Evolutionary conservation across 768 basidiomycete species (phyloP), one percentile per base, ranked within the genome.

Genomic region (Cantharellus anzutake): DNA sequence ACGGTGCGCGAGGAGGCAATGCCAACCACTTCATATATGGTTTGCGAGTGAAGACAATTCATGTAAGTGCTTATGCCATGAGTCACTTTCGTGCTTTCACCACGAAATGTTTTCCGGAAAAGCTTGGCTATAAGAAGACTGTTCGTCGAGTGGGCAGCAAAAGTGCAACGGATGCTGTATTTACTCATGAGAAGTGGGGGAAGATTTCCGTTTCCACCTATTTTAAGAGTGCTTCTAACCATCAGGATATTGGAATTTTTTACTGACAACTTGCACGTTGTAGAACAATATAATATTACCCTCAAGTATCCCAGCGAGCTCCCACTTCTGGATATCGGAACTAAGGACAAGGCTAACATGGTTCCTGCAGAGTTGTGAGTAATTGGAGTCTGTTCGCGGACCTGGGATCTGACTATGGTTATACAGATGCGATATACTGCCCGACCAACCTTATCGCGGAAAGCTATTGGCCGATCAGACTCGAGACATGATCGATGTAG

Each of bases 391-490:
- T 55, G 52, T 7, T 7, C 38, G 35, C 29, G 11, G 52, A 14
- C 52, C 52, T 11, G 52, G 20, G 20, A 11, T 11, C 35, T 1
- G 35, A 55, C 7, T 11, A 55, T 55, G 11, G 44, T 11, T 55
- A 55, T 55, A 37, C 35, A 55, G 52, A 55, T 55, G 52, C 35
- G 35, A 11, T 11, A 55, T 89, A 56, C 67, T 80, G 41, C 68
- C 69, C 16, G 67, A 71, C 57, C 71, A 78, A 62, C 72, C 81
- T 34, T 72, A 66, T 64, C 69, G 66, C 2, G 81, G 78, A 67
- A 86, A 76, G 60, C 78, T 88, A 2, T 75, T 69, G 59, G 78
- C 78, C n/a, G 71, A 65, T 3, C 80, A 83, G 65, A 85, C 83
- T 0, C 71, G 79, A 0, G 68, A 73, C n/a, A 88, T 89, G 86